Percentiles rank a stretch among this genome's conserved stretches.
phyloP scores from a whole-genome alignment of 495 filamentous ascomycete species.

The Sordaria brevicollis region DNA sequence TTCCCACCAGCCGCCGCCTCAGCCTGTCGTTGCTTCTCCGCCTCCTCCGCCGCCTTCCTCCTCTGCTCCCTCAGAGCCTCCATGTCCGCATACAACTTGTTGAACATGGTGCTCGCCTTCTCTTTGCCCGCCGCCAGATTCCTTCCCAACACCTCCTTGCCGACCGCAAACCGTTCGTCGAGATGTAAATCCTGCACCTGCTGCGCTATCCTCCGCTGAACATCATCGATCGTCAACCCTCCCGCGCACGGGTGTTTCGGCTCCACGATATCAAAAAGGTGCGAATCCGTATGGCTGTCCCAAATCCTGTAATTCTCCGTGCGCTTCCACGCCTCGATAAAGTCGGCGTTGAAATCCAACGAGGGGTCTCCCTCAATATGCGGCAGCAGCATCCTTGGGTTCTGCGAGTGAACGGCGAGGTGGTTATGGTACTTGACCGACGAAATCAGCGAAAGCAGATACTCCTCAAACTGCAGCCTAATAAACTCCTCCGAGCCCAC shows the following conservation, averaged over 20 bases:
- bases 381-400: constrained; percentile 47
- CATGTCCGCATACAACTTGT: constrained; percentile 80
- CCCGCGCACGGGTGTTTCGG: constrained; percentile 89
- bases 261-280: constrained; percentile 88
- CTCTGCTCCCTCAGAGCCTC: constrained; percentile 78
- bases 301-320: constrained; percentile 89
- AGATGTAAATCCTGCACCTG: constrained; percentile 82
- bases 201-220: constrained; percentile 80
- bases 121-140: constrained; percentile 75
- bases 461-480: constrained; percentile 94
- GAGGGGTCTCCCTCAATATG: constrained; percentile 79
- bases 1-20: constrained; percentile 1
- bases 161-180: constrained; percentile 70
- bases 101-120: constrained; percentile 74
- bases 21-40: constrained; percentile 26
- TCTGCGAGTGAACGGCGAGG: constrained; percentile 49
- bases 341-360: constrained; percentile 69
- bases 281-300: constrained; percentile 58
- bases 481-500: constrained; percentile 98
- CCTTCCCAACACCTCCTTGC: constrained; percentile 66
- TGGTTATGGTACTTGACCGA: constrained; percentile 83
- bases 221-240: constrained; percentile 88
- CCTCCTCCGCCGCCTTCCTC: constrained; percentile 55
- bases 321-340: constrained; percentile 64
- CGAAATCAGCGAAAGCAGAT: constrained; percentile 79